Base-by-base conservation (phyloP, 2,329 filamentous ascomycete species). In the Xylogone sp. region DNA sequence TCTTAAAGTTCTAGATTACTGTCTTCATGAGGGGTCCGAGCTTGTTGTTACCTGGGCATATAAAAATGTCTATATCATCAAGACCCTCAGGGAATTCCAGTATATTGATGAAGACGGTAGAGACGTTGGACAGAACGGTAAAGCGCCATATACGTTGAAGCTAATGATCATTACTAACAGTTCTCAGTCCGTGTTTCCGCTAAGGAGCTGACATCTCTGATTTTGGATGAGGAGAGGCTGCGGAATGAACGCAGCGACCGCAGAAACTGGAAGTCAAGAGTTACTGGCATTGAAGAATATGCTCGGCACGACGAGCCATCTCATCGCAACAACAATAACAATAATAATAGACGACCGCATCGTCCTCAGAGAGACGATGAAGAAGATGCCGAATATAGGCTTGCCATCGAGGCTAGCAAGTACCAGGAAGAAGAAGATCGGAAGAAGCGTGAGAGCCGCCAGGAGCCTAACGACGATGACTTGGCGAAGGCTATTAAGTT, bases 31-130 rank as follows among this genome's bases (percentile, higher is more conserved):
- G 70, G 94, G 94, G 45, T 97, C 92, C 1, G 94, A 97, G 72
- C 76, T 97, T 58, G 90, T 97, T 29, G 94, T 99, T 47, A 97
- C 93, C 3, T 99, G 94, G 94, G 92, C 92, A 57, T 87, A 92
- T 65, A 95, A 97, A 76, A 97, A 96, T 69, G 86, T 97, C 59
- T 99, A 96, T 72, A 94, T 99, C 71, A 96, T 99, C 77, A 97
- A 97, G 77, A 99, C 94, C 24, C 73, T 99, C 69, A 87, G 94
- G 67, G 94, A 99, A 71, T 99, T 99, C 64, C 88, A 94, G 67
- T 96, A 97, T 69, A 83, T 96, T 48, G 94, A 99, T 60, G 94
- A 99, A 65, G 94, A 99, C 57, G 90, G 92, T 45, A 83, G 88
- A 58, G 94, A 99, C 68, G 94, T 99, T 46, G 94, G 94, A 50